A percentile compares a stretch with the other conserved stretches of the same genome.
phyloP scores from a whole-genome alignment of 1,139 yeast species.

The Candida pseudoviswanathii region DNA sequence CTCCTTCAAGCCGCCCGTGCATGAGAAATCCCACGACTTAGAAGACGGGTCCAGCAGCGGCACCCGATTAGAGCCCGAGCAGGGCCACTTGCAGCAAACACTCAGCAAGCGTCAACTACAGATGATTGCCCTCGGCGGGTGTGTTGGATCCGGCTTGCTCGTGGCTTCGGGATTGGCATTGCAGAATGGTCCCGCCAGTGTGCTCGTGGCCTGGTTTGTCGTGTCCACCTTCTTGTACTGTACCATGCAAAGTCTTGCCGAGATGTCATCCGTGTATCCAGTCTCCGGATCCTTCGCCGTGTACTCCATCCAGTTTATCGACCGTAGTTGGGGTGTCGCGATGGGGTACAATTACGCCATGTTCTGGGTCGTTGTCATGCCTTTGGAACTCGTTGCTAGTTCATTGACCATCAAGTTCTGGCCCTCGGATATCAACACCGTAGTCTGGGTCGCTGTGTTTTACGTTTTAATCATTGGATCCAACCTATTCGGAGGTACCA shows the following conservation, averaged over 20 bases:
- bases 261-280: constrained; percentile 66
- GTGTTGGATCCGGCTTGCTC: constrained; percentile 40
- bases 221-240: constrained; percentile 54
- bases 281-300: constrained; percentile 74
- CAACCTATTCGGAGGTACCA: constrained; percentile 57
- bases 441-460: constrained; percentile 69
- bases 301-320: constrained; percentile 54
- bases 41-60: constrained; percentile 6
- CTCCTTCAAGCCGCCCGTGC: constrained; percentile 36
- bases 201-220: constrained; percentile 45
- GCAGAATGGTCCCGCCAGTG: constrained; percentile 42
- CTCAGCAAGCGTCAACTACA: constrained; percentile 37
- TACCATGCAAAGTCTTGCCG: constrained; percentile 71
- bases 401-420: constrained; percentile 69
- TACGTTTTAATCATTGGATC: constrained; percentile 56
- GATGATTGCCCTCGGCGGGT: constrained; percentile 44
- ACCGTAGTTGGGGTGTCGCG: constrained; percentile 75
- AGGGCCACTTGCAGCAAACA: constrained; percentile 24
- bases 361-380: constrained; percentile 70
- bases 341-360: constrained; percentile 72
- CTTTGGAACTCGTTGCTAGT: constrained; percentile 72
- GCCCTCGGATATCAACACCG: constrained; percentile 58
- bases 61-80: not conserved
- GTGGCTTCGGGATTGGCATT: constrained; percentile 43
- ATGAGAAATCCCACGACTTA: not conserved